Evolutionary conservation across 2,329 filamentous ascomycete species (phyloP).

Genomic region (Cladophialophora chaetospira): DNA sequence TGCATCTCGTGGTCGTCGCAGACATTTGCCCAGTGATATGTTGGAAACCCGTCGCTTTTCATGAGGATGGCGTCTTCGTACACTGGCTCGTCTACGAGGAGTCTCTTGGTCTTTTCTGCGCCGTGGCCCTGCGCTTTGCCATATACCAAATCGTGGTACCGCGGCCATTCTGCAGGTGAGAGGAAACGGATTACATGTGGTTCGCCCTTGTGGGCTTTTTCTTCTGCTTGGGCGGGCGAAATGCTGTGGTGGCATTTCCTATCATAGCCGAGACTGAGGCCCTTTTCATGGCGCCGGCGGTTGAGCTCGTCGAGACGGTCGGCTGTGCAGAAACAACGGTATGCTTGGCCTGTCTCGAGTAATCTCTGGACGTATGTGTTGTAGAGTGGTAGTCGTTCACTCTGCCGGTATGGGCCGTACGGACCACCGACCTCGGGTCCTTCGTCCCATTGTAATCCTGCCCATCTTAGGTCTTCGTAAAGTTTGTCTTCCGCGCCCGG

Average conservation of each 20-base stretch:
- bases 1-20: constrained; percentile 95
- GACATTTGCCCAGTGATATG: constrained; percentile 96
- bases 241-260: constrained; percentile 70
- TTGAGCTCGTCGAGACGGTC: constrained; percentile 70
- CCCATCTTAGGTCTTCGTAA: constrained; percentile 81
- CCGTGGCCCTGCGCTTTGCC: constrained; percentile 56
- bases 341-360: constrained; percentile 72
- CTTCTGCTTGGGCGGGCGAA: constrained; percentile 66
- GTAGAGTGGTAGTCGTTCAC: constrained; percentile 76
- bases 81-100: constrained; percentile 48
- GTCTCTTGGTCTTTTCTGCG: constrained; percentile 53
- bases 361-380: constrained; percentile 68
- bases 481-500: constrained; percentile 75
- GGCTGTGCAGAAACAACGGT: constrained; percentile 87
- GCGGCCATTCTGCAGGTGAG: constrained; percentile 61
- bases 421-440: constrained; percentile 80
- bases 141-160: constrained; percentile 78
- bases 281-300: constrained; percentile 60
- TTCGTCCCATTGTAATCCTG: constrained; percentile 91
- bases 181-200: constrained; percentile 76
- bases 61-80: constrained; percentile 85
- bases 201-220: constrained; percentile 69
- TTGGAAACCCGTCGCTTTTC: constrained; percentile 89
- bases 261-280: constrained; percentile 65
- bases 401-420: constrained; percentile 87